Base-by-base conservation (phyloP, 495 filamentous ascomycete genomes). In the Penicillium goetzii region DNA sequence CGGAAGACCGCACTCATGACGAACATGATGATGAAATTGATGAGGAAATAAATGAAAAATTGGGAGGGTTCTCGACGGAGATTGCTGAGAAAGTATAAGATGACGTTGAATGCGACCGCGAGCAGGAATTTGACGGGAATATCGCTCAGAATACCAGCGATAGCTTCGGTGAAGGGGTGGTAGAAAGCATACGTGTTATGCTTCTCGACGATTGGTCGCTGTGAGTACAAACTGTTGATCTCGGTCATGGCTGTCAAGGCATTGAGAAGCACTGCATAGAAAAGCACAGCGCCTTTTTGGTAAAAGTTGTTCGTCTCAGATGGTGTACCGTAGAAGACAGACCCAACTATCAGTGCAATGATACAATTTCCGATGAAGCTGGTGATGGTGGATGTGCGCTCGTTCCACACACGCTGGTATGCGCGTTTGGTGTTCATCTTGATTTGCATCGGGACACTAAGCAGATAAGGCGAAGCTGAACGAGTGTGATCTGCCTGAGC, bases 301-400 rank as follows among this genome's bases (percentile, higher is more conserved):
- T 71, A 75, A 32, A 75, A 76, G 17, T 60, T 68, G 23, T n/a
- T 58, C 11, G 66, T 60, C 17, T 58, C 65, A 9, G 65, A 56
- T 2, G 74, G 74, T 7, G 66, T 68, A 12, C 90, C 84, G 70
- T 88, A 96, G 78, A 93, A 97, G 52, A 96, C 88, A 57, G 86
- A 90, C 28, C 89, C 88, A 69, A 96, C 86, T 69, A 97, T 89
- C 45, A 97, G 78, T 49, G 92, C 82, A 78, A 96, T 86, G 65
- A 86, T 72, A 41, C 85, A 75, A 64, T 93, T 91, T 26, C 86
- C 90, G 59, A 96, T 77, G 8, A 93, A 77, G n/a, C 86, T 79
- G 2, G 87, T 85, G 50, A 95, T 60, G 2, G 89, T 88, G 36
- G 93, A 78, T 56, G 83, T 87, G 21, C 88, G 84, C 62, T 97